phyloP scores from a whole-genome alignment of 1,284 basidiomycete species.

The Pascua sp. region DNA sequence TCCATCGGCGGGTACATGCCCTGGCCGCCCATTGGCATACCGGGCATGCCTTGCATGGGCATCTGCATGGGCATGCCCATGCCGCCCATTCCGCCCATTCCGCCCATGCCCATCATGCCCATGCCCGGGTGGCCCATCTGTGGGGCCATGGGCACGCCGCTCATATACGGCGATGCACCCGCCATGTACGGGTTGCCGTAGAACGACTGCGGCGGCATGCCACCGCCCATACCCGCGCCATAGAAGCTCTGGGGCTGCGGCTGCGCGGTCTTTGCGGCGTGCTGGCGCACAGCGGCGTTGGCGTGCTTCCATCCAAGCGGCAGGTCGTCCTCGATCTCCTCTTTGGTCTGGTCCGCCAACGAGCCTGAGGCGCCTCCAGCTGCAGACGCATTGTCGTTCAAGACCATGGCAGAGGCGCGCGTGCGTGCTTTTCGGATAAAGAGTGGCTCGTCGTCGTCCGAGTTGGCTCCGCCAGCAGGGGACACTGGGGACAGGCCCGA shows the following conservation, averaged over 20 bases:
- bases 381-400: background rate
- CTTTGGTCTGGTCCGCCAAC: slow-evolving; percentile 4
- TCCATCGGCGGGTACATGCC: slow-evolving; percentile 10
- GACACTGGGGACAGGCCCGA: background rate
- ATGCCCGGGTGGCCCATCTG: background rate
- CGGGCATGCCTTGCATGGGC: slow-evolving; percentile 3
- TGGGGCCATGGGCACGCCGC: too few species aligned
- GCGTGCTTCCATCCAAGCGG: slow-evolving; percentile 41
- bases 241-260: too few species aligned
- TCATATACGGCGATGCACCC: too few species aligned
- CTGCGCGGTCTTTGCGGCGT: background rate
- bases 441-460: slow-evolving; percentile 33
- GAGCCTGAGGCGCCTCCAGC: background rate
- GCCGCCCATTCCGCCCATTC: slow-evolving; percentile 6
- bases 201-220: background rate
- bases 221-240: background rate
- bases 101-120: slow-evolving; percentile 13
- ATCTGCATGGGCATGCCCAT: slow-evolving; percentile 9
- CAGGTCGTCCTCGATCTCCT: slow-evolving; percentile 40
- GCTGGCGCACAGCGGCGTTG: slow-evolving; percentile 19
- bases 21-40: background rate
- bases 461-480: slow-evolving; percentile 8
- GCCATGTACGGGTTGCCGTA: slow-evolving; percentile 3
- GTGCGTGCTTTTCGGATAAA: slow-evolving; percentile 10
- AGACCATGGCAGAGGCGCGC: background rate